Conservation (phyloP, 2,329 filamentous ascomycete genomes). For the Colletotrichum godetiae region DNA sequence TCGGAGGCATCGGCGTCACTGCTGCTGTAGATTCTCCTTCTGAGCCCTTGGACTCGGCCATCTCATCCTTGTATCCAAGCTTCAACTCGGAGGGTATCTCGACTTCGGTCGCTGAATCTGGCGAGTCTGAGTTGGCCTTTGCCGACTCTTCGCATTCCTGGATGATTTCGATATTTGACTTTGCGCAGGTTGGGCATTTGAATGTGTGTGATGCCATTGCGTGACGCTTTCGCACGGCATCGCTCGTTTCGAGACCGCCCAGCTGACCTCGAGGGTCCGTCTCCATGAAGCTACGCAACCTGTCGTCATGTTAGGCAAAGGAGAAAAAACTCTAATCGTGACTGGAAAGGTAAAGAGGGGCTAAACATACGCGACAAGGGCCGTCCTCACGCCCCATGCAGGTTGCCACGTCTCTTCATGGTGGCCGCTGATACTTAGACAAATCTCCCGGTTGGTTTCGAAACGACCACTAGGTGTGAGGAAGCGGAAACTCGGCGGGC, state of each 20-base stretch:
- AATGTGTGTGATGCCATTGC: constrained; percentile 75
- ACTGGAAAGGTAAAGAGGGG: background rate
- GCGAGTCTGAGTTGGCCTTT: constrained; percentile 46
- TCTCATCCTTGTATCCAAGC: constrained; percentile 80
- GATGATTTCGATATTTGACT: constrained; percentile 80
- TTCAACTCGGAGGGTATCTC: constrained; percentile 66
- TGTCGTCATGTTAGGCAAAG: constrained; percentile 35
- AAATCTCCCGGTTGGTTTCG: constrained; percentile 97
- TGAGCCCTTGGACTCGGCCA: constrained; percentile 55
- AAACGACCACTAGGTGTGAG: constrained; percentile 91
- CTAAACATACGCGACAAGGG: constrained; percentile 70
- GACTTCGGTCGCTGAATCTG: constrained; percentile 52
- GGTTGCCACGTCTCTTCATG: constrained; percentile 99
- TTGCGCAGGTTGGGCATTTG: constrained; percentile 77
- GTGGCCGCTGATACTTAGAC: constrained; percentile 91
- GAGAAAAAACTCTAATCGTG: background rate
- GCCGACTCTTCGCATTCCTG: constrained; percentile 73
- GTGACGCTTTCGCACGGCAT: constrained; percentile 73
- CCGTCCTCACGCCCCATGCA: constrained; percentile 95
- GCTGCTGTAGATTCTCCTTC: background rate
- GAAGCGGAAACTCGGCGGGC: constrained; percentile 96
- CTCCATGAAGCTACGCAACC: constrained; percentile 91
- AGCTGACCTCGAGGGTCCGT: constrained; percentile 88
- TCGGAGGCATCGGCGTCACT: background rate
- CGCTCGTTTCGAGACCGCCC: constrained; percentile 84